phyloP scores from a whole-genome alignment of 1,284 basidiomycete genomes.

The Ustilago hordei region DNA sequence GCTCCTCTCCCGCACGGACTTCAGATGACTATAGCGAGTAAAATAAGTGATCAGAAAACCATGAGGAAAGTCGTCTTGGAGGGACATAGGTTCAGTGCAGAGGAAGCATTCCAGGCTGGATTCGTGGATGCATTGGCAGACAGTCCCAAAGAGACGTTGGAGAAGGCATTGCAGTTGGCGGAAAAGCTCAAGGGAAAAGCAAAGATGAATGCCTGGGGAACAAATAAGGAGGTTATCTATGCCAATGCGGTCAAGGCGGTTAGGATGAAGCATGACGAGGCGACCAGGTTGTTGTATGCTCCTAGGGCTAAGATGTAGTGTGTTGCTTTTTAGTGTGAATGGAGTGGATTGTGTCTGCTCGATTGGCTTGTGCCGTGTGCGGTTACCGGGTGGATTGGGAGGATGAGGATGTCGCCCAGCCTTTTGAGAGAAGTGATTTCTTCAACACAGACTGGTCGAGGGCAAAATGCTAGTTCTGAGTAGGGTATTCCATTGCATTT shows the following conservation, averaged over 20 bases:
- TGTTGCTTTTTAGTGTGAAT: background rate
- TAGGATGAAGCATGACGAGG: conserved; percentile 41
- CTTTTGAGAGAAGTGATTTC: background rate
- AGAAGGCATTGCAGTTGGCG: conserved; percentile 70
- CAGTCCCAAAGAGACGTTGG: conserved; percentile 75
- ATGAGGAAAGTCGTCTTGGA: conserved; percentile 84
- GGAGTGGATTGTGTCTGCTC: too few species aligned
- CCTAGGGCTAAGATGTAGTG: conserved; percentile 36
- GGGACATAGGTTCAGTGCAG: conserved; percentile 83
- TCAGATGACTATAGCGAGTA: conserved; percentile 77
- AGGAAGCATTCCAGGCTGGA: conserved; percentile 78
- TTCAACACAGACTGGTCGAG: too few species aligned
- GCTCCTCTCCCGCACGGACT: conserved; percentile 60
- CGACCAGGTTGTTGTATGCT: conserved; percentile 21
- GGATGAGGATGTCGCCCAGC: background rate
- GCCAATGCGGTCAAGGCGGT: conserved; percentile 28
- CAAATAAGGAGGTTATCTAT: conserved; percentile 71
- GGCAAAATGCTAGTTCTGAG: too few species aligned
- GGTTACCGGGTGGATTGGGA: background rate
- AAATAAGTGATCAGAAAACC: conserved; percentile 76
- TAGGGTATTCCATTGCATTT: background rate
- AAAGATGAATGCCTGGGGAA: conserved; percentile 72
- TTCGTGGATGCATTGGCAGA: conserved; percentile 78
- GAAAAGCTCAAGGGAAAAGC: conserved; percentile 70
- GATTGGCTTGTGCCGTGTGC: too few species aligned